Evolutionary conservation across 768 basidiomycete species (phyloP).

Genomic region (Podaxis sp.): DNA sequence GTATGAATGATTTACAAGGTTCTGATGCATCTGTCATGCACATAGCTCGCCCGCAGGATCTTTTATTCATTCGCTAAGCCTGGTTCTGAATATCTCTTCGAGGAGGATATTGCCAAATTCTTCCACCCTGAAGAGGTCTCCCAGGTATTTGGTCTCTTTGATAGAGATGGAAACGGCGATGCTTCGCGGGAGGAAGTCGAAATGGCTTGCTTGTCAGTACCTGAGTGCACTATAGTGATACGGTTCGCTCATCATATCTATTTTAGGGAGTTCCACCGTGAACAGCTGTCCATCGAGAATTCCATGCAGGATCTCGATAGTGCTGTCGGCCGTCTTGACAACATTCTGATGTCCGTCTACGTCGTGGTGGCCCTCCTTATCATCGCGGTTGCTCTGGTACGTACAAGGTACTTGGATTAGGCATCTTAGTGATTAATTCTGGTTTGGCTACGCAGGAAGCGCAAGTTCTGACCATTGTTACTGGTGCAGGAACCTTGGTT

Average conservation of each 20-base stretch:
- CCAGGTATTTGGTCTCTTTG: conserved; percentile 66
- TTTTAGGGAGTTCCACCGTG: conserved; percentile 75
- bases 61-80: conserved; percentile 82
- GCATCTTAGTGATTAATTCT: conserved; percentile 2
- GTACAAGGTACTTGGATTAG: conserved; percentile 25
- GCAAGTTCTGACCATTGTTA: conserved; percentile 70
- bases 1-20: not conserved
- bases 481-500: conserved; percentile 66
- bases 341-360: conserved; percentile 83
- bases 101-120: conserved; percentile 69
- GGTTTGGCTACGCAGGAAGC: conserved; percentile 49
- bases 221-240: not conserved
- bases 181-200: conserved; percentile 73
- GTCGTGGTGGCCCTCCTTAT: conserved; percentile 72
- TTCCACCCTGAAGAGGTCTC: conserved; percentile 74
- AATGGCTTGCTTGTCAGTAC: conserved; percentile 62
- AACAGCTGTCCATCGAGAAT: conserved; percentile 80
- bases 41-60: conserved; percentile 75
- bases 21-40: not conserved
- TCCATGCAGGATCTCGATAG: conserved; percentile 90
- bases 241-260: not conserved
- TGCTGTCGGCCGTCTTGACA: conserved; percentile 83
- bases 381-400: conserved; percentile 75
- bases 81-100: conserved; percentile 54
- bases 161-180: conserved; percentile 74